Evolutionary conservation across 805 yeast species (phyloP).

Genomic region (Vanderwaltozyma yarrowii): DNA sequence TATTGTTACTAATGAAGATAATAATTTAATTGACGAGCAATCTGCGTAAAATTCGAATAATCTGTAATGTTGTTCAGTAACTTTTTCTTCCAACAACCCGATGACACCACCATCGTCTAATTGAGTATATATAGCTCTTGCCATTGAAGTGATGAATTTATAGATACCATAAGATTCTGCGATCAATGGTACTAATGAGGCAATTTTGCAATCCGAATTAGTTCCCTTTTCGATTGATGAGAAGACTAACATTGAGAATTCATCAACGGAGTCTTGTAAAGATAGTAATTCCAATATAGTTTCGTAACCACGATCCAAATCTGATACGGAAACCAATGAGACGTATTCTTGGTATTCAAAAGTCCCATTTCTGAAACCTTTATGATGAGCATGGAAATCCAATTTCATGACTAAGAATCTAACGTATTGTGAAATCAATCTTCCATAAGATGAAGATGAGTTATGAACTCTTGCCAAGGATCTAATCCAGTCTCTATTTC

Average conservation of each 20-base stretch:
- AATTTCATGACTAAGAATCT: constrained; percentile 60
- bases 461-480: constrained; percentile 50
- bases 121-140: constrained; percentile 73
- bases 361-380: constrained; percentile 79
- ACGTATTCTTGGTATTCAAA: constrained; percentile 95
- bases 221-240: constrained; percentile 51
- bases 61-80: constrained; percentile 54
- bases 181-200: constrained; percentile 83
- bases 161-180: constrained; percentile 89
- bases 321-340: constrained; percentile 75
- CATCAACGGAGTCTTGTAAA: constrained; percentile 75
- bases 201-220: constrained; percentile 62
- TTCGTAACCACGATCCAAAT: constrained; percentile 93
- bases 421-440: constrained; percentile 69
- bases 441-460: constrained; percentile 48
- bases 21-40: constrained; percentile 72
- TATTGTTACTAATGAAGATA: constrained; percentile 58
- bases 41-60: constrained; percentile 82
- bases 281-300: constrained; percentile 77
- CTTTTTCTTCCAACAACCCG: constrained; percentile 62
- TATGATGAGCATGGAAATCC: constrained; percentile 72
- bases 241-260: constrained; percentile 65
- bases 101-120: constrained; percentile 60
- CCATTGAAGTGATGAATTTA: constrained; percentile 80
- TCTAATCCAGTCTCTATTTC: constrained; percentile 68